phyloP scores from a whole-genome alignment of 805 yeast species.

The Saccharomycopsis fibuligera region DNA sequence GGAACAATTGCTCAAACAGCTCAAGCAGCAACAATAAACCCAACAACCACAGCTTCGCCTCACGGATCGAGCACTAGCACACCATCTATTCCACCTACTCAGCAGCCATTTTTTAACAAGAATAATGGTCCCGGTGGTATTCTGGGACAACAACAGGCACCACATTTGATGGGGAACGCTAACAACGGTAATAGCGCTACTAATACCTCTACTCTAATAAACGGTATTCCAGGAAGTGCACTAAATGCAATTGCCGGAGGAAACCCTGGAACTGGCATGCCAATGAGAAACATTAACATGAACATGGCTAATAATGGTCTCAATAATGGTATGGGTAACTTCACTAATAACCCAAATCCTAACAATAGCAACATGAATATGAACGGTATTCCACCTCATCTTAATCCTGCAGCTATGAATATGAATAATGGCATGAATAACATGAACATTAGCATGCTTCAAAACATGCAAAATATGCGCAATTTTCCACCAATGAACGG shows the following conservation, averaged over 20 bases:
- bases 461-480: slow-evolving; percentile 4
- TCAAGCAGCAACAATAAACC: slow-evolving; percentile 1
- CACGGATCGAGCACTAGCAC: slow-evolving; percentile 10
- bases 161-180: slow-evolving; percentile 12
- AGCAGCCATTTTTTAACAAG: not conserved
- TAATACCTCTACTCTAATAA: slow-evolving; percentile 18
- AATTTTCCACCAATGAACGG: not conserved
- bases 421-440: not conserved
- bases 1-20: too few relatives aligned
- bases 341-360: not conserved
- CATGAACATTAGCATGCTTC: not conserved
- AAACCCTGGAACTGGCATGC: not conserved
- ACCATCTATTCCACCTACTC: slow-evolving; percentile 16
- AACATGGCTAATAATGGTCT: not conserved
- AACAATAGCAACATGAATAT: not conserved
- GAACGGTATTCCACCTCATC: too few relatives aligned
- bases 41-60: slow-evolving; percentile 4
- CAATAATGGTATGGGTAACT: not conserved
- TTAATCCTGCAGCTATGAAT: too few relatives aligned
- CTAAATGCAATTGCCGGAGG: not conserved
- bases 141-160: not conserved
- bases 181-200: slow-evolving; percentile 20
- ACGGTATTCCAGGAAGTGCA: slow-evolving; percentile 14
- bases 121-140: not conserved
- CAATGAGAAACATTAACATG: slow-evolving; percentile 8